Evolutionary conservation across 768 basidiomycete genomes (phyloP), one percentile per base, ranked within the genome.

Genomic region (Ramaria sp.): DNA sequence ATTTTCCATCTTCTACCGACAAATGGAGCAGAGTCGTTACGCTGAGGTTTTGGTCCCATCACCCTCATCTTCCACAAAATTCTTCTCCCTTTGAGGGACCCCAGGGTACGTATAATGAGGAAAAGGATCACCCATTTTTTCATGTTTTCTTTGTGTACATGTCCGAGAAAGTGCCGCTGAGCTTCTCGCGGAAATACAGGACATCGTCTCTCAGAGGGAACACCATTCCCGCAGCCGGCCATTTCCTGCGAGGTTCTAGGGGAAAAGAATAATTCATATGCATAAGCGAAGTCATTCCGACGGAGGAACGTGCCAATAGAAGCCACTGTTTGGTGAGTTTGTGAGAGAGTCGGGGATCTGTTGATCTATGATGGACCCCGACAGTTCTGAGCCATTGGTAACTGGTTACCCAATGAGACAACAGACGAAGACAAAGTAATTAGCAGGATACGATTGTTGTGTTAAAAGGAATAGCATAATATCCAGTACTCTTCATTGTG

Each of bases 131-230:
- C 28, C n/a, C 10, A 47, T 34, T 37, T 41, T 18, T 12, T 56
- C 2, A 32, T 52, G 18, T 36, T 37, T 5, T 22, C 18, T 32
- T 20, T 20, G 50, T 30, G 69, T 70, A n/a, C 85, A 90, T 64
- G 90, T 97, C 12, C 74, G 95, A 55, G 95, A 97, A 67, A 88
- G 89, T 30, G 92, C 94, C 0, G 91, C 93, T 0, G 90, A 95
- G 61, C 77, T 98, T 3, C 74, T 99, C n/a, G 90, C 92, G 0
- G 88, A 87, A 1, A 95, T 93, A 66, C 70, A 97, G 45, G 87
- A 91, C 61, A 95, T 97, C 56, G 82, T 95, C 8, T 78, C 80
- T 25, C 73, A 78, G 59, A 71, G 91, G 63, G 82, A 89, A 61
- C 77, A 85, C 18, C 78, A 82, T 60, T 71, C 76, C 0, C 78